Evolutionary conservation across 768 basidiomycete genomes (phyloP).

Genomic region (Mycena maculata): DNA sequence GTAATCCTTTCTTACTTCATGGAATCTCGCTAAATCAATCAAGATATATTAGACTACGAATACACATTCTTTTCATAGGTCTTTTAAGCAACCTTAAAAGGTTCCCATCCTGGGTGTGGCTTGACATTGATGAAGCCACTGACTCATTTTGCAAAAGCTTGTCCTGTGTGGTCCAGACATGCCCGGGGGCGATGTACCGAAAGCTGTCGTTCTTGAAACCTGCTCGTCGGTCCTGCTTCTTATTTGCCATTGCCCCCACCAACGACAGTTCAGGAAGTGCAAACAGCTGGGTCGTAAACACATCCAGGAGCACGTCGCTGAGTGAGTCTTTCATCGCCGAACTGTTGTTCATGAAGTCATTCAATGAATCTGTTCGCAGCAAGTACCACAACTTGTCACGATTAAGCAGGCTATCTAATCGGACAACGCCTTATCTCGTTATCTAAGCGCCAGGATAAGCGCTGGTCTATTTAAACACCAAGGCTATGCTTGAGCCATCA

Average conservation of each 20-base stretch:
- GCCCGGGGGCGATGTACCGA: not conserved
- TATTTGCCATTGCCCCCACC: not conserved
- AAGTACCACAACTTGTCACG: conserved; percentile 28
- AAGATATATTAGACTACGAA: no score
- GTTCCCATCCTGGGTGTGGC: no score
- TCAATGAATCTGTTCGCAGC: not conserved
- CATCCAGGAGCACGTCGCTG: not conserved
- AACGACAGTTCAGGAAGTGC: conserved; percentile 8
- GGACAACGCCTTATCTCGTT: no score
- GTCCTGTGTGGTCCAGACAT: not conserved
- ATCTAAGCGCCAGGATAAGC: no score
- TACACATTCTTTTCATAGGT: no score
- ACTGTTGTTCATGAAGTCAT: not conserved
- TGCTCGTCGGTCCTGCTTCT: conserved; percentile 16
- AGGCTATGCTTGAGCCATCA: no score
- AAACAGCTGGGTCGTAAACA: conserved; percentile 8
- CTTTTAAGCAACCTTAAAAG: no score
- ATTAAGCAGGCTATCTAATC: no score
- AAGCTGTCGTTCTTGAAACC: not conserved
- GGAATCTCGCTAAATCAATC: no score
- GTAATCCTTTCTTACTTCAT: no score
- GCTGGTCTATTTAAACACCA: no score
- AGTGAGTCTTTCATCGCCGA: conserved; percentile 1
- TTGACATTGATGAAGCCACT: not conserved
- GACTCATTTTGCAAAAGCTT: not conserved